Conservation (phyloP, 2,329 filamentous ascomycete genomes). For the Diaporthe vaccinii region DNA sequence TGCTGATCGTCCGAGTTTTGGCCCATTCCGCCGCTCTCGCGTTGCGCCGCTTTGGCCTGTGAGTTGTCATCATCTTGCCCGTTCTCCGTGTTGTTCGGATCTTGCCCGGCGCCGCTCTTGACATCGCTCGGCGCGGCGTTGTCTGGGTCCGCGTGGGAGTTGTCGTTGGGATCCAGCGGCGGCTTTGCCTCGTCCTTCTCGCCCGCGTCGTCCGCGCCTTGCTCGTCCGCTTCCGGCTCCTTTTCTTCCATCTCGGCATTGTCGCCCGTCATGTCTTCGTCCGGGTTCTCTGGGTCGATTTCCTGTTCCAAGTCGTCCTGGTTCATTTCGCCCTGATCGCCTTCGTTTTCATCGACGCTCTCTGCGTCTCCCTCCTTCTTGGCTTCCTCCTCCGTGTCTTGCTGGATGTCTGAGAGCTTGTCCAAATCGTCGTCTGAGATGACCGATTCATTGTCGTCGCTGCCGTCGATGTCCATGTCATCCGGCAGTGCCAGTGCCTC, state of each 20-base stretch:
- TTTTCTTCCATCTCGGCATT: conserved; percentile 45
- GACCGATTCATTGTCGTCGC: conserved; percentile 42
- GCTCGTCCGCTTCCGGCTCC: conserved; percentile 48
- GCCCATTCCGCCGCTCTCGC: conserved; percentile 75
- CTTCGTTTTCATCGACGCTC: conserved; percentile 61
- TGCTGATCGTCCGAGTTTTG: conserved; percentile 75
- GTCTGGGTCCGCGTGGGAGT: conserved; percentile 68
- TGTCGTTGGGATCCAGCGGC: conserved; percentile 57
- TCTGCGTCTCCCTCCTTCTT: conserved; percentile 47
- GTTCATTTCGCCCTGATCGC: conserved; percentile 37
- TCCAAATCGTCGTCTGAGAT: conserved; percentile 48
- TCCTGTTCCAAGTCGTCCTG: conserved; percentile 80
- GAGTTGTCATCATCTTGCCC: conserved; percentile 66
- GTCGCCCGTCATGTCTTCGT: conserved; percentile 39
- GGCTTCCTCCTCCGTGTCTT: conserved; percentile 42
- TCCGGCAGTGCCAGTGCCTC: conserved; percentile 47
- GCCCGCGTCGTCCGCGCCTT: conserved; percentile 53
- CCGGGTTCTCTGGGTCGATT: conserved; percentile 43
- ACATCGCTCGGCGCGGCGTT: conserved; percentile 74
- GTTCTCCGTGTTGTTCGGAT: conserved; percentile 73
- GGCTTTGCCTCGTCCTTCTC: conserved; percentile 57
- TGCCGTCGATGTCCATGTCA: conserved; percentile 51
- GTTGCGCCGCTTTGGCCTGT: conserved; percentile 71
- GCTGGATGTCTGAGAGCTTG: conserved; percentile 61
- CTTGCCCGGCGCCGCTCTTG: conserved; percentile 75